Evolutionary conservation across 1,284 basidiomycete genomes (phyloP).

Genomic region (Crucibulum cyathiforme): DNA sequence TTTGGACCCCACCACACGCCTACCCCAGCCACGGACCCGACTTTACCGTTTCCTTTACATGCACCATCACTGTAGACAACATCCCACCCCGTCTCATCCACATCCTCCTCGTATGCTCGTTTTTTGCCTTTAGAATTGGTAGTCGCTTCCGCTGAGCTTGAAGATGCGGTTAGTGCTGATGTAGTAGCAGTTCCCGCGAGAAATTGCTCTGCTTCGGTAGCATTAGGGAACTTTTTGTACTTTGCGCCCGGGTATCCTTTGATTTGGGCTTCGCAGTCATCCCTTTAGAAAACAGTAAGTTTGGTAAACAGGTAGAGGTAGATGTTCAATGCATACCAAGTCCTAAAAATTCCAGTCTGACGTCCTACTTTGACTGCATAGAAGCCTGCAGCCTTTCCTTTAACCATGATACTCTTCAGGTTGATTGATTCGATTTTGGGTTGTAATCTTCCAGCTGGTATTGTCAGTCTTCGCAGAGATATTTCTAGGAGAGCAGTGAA

Average conservation of each 20-base stretch:
- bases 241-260: slow-evolving; percentile 60
- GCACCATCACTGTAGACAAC: slow-evolving; percentile 85
- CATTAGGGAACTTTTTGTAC: slow-evolving; percentile 68
- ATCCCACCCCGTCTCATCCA: slow-evolving; percentile 41
- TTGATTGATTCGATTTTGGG: too few relatives aligned
- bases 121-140: slow-evolving; percentile 27
- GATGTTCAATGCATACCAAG: slow-evolving; percentile 33
- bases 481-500: background rate
- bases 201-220: slow-evolving; percentile 57
- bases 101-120: slow-evolving; percentile 22
- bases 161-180: slow-evolving; percentile 1
- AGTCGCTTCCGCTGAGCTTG: background rate
- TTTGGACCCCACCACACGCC: slow-evolving; percentile 79
- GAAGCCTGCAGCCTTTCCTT: slow-evolving; percentile 30
- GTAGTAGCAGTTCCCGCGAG: slow-evolving; percentile 11
- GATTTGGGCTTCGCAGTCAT: slow-evolving; percentile 64
- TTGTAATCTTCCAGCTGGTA: too few relatives aligned
- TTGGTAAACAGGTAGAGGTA: background rate
- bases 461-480: too few relatives aligned
- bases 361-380: slow-evolving; percentile 46
- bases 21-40: slow-evolving; percentile 66
- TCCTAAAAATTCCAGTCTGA: slow-evolving; percentile 38
- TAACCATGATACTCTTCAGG: slow-evolving; percentile 13
- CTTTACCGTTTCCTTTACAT: slow-evolving; percentile 75
- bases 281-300: slow-evolving; percentile 41